Percentiles rank a stretch among this genome's conserved stretches.
Evolutionary conservation across 768 basidiomycete species (phyloP).

Genomic region (Leccinum arenicola): DNA sequence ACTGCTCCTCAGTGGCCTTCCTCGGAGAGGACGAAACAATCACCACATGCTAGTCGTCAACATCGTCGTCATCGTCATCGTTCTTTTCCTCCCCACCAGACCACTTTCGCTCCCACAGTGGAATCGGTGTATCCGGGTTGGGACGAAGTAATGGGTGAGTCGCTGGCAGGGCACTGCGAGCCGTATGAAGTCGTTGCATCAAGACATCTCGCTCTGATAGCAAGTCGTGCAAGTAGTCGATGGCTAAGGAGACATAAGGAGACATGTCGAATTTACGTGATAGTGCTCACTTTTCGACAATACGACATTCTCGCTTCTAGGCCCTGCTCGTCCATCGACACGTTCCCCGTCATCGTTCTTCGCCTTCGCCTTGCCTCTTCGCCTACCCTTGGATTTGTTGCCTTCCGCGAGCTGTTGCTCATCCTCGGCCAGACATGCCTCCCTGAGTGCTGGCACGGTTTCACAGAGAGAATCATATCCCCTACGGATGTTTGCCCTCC

Average conservation of each 20-base stretch:
- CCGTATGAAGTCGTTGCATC: conserved; percentile 55
- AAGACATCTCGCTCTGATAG: conserved; percentile 58
- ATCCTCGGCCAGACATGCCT: conserved; percentile 78
- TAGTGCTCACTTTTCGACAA: conserved; percentile 72
- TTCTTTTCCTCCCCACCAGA: conserved; percentile 64
- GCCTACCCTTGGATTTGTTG: conserved; percentile 32
- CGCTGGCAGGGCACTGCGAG: conserved; percentile 53
- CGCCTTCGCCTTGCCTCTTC: conserved; percentile 36
- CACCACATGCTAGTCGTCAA: conserved; percentile 35
- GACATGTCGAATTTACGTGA: background rate
- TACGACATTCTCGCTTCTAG: conserved; percentile 88
- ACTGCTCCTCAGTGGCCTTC: background rate
- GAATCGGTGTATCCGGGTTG: conserved; percentile 28
- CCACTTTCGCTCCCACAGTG: conserved; percentile 84
- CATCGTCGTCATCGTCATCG: conserved; percentile 47
- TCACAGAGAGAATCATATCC: conserved; percentile 90
- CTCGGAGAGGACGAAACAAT: background rate
- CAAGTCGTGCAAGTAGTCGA: conserved; percentile 77
- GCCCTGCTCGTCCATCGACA: conserved; percentile 82
- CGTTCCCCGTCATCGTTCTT: conserved; percentile 57
- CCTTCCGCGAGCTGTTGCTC: conserved; percentile 39
- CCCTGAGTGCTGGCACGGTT: conserved; percentile 75
- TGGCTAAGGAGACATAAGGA: conserved; percentile 48
- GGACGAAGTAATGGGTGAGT: conserved; percentile 54
- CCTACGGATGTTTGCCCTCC: conserved; percentile 83